phyloP scores from a whole-genome alignment of 2,329 filamentous ascomycete species.

The Epichloe scottii region DNA sequence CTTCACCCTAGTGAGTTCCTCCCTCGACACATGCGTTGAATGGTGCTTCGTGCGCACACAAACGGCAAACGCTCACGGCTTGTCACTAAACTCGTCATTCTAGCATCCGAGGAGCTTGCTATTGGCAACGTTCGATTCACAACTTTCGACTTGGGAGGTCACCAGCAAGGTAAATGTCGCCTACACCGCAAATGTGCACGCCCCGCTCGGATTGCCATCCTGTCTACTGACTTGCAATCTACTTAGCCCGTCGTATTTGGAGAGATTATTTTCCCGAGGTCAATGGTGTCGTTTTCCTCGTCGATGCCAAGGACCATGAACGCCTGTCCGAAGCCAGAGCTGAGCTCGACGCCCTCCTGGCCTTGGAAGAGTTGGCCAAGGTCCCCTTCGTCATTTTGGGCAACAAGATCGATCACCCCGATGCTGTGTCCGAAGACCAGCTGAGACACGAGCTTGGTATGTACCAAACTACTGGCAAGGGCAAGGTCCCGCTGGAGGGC shows the following conservation, averaged over 20 bases:
- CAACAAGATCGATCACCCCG: constrained; percentile 99
- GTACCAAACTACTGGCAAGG: constrained; percentile 94
- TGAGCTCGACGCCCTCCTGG: constrained; percentile 87
- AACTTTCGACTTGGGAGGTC: constrained; percentile 85
- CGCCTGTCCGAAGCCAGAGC: constrained; percentile 89
- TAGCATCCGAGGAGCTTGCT: constrained; percentile 80
- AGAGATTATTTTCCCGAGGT: constrained; percentile 97
- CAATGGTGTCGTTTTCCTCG: constrained; percentile 91
- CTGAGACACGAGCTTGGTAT: constrained; percentile 82
- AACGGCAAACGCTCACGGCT: neutral
- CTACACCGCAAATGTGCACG: neutral
- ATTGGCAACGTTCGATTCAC: constrained; percentile 92
- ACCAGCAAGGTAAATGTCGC: constrained; percentile 61
- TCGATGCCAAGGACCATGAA: constrained; percentile 95
- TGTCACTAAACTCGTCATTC: constrained; percentile 9
- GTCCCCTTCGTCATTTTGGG: constrained; percentile 93
- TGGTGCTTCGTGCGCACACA: neutral
- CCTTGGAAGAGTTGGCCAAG: constrained; percentile 94
- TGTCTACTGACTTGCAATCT: constrained; percentile 9
- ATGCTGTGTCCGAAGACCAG: constrained; percentile 91
- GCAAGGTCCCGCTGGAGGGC: constrained; percentile 82
- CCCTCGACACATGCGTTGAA: neutral
- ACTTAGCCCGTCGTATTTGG: constrained; percentile 78
- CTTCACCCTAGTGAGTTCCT: constrained; percentile 71
- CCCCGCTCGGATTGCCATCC: neutral